Conservation (phyloP, 441 rosid genomes). For the Erodium texanum region DNA sequence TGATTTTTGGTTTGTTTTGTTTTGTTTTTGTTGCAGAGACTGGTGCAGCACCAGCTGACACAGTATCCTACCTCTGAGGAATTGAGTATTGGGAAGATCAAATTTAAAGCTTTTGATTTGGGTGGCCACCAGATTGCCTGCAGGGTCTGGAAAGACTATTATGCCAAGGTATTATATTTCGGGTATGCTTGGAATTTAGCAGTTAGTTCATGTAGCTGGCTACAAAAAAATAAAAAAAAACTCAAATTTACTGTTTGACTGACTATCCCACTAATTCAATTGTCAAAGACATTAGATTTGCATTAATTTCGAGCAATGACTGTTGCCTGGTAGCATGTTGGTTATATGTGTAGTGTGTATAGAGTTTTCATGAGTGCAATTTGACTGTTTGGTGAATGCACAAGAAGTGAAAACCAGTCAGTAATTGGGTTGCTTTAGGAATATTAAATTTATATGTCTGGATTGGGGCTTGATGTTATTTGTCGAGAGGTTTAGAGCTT, state of each 20-base stretch:
- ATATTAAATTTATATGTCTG: neutral
- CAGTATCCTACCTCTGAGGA: slow-evolving; percentile 35
- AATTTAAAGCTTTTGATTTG: slow-evolving; percentile 33
- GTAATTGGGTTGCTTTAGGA: neutral
- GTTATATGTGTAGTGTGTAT: neutral
- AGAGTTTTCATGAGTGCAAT: neutral
- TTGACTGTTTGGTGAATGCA: neutral
- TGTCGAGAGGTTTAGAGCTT: neutral
- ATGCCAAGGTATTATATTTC: slow-evolving; percentile 19
- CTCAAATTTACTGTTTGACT: neutral
- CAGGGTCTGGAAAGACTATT: slow-evolving; percentile 33
- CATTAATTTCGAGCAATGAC: neutral
- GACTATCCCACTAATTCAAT: neutral
- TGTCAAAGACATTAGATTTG: neutral
- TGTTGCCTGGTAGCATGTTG: neutral
- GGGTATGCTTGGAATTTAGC: neutral
- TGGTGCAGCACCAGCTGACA: slow-evolving; percentile 32
- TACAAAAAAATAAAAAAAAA: neutral
- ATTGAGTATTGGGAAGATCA: slow-evolving; percentile 28
- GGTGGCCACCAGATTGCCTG: slow-evolving; percentile 35
- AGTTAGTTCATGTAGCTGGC: neutral
- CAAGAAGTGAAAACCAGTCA: neutral
- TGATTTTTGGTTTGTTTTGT: neutral
- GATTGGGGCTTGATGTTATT: neutral
- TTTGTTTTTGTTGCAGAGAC: slow-evolving; percentile 15